phyloP scores from a whole-genome alignment of 176 grass and related monocot species.

The Eleusine coracana region DNA sequence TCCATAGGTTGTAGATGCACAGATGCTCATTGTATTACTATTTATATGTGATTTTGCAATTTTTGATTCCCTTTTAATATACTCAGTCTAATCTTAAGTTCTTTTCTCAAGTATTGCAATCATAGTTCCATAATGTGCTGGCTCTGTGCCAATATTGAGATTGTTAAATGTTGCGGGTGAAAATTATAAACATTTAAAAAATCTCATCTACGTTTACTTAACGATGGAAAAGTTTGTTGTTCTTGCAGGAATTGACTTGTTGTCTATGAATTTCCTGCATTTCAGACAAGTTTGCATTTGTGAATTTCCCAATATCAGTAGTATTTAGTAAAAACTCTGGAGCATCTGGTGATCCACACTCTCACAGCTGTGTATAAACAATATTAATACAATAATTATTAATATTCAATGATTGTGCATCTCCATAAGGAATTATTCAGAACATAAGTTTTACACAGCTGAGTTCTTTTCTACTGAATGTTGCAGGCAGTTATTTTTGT shows the following conservation, averaged over 20 bases:
- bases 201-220: background rate
- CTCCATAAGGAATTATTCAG: background rate
- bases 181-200: background rate
- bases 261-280: background rate
- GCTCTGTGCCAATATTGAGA: slow-evolving; percentile 10
- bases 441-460: slow-evolving; percentile 26
- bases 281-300: background rate
- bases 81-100: background rate
- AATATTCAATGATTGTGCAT: background rate
- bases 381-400: background rate
- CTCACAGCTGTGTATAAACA: background rate
- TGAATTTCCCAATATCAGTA: background rate
- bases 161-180: background rate
- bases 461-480: slow-evolving; percentile 27
- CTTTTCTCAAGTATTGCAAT: background rate
- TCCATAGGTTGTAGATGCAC: background rate
- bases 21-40: background rate
- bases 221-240: background rate
- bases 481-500: slow-evolving; percentile 96
- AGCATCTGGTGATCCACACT: slow-evolving; percentile 21
- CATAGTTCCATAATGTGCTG: background rate
- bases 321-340: background rate
- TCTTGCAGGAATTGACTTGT: background rate
- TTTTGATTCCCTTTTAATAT: background rate
- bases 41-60: background rate